Evolutionary conservation across 2,329 filamentous ascomycete species (phyloP), one percentile per base, ranked within the genome.

Genomic region (Aspergillus oerlinghausenensis): DNA sequence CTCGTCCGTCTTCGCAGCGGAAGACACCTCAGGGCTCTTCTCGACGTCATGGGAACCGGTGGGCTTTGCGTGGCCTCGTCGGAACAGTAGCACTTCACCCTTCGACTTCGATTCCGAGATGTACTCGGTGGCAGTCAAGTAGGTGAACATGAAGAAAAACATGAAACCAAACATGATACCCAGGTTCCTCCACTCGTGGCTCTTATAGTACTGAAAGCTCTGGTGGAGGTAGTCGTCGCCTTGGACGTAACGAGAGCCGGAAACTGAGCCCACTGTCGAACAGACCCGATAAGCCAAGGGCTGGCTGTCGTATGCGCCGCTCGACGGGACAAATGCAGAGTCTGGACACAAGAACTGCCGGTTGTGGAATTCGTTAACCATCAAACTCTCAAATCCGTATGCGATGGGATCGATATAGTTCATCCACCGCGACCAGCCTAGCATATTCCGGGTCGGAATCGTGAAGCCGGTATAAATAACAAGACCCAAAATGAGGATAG

Each of bases 341-440:
- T 19, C 8, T 23, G 60, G 67, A 60, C 82, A 85, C 1, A 53
- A 49, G 69, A 88, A 94, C 0, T 84, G 60, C 17, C 87, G 83
- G 57, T 78, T 75, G 63, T 85, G 73, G 65, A 96, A 96, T 72
- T 96, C 92, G 73, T 95, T 95, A 61, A 89, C 82, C 82, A 93
- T 88, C 26, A 95, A 79, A 0, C 85, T 79, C 71, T 95, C 90
- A 67, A 95, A 96, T 0, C 85, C 85, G 62, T 95, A 95, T 1
- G 84, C 85, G 10, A 95, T 81, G 2, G 90, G 89, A 59, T 95
- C 86, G 42, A 94, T 77, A 69, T 90, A 93, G 69, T 88, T 88
- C 60, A 95, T 84, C 91, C 91, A 96, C 58, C 86, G 82, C 65
- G 88, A 88, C 90, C 90, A 96, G 1, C 78, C 83, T 6, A 88